Evolutionary conservation across 257 asterid genomes (phyloP), one percentile per base, ranked within the genome.

Genomic region (Plectranthus barbatus): DNA sequence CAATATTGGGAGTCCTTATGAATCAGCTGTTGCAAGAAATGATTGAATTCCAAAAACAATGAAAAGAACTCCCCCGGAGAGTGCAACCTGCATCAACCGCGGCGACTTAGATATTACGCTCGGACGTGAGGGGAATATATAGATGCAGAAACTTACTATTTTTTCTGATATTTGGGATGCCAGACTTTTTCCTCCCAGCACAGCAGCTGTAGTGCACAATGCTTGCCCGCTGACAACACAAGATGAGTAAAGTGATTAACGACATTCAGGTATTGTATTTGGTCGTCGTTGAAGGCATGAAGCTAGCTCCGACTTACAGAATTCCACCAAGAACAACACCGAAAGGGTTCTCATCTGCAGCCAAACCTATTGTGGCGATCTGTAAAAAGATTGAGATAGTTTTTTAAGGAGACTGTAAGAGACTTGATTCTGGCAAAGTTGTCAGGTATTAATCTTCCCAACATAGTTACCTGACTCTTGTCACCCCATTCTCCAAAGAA

Each of bases 401-500:
- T 17, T 68, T 75, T 55, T 24, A 41, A 74, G 31, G 48, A 21
- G 66, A 51, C 53, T 20, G 62, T 60, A 57, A 54, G 33, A 40
- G 47, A 33, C 9, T 7, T 9, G 56, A 34, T 29, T 45, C 7
- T 29, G 47, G 50, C 10, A n/a, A 20, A 47, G 37, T 19, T 52
- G 46, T 21, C 14, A 77, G 47, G 33, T 23, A 20, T 33, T 39
- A 19, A 47, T 36, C 6, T 10, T 61, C 47, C 7, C 21, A 39
- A 23, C 2, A 41, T 13, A 67, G 39, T 62, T 79, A 92, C 99
- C 89, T 92, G 99, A 75, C 97, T 93, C 81, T 84, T 93, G 76
- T 93, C 99, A 11, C 97, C 99, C 92, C 90, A 93, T 86, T 93
- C 99, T 49, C 99, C 97, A 49, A 93, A 93, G 84, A 93, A 90